Conservation (phyloP, 345 rosid species). For the Aurinia saxatilis region DNA sequence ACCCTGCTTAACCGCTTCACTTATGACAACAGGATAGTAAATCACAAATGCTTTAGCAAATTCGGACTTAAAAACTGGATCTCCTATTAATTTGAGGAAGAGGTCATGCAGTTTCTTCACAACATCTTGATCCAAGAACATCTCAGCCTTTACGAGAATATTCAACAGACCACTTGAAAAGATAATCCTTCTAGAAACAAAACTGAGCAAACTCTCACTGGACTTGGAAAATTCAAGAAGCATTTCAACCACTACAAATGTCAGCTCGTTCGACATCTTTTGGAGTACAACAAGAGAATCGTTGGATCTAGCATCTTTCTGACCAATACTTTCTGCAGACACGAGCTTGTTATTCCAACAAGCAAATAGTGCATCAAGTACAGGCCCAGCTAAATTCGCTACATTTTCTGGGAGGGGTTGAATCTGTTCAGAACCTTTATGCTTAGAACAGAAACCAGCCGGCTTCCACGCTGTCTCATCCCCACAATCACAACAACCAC, state of each 20-base stretch:
- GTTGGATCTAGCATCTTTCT: slow-evolving; percentile 30
- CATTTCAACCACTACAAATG: slow-evolving; percentile 63
- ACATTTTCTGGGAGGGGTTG: slow-evolving; percentile 63
- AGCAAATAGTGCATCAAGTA: slow-evolving; percentile 58
- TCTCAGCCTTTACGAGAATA: slow-evolving; percentile 71
- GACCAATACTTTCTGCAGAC: slow-evolving; percentile 33
- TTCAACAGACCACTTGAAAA: slow-evolving; percentile 53
- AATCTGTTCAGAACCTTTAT: slow-evolving; percentile 91
- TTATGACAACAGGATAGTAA: slow-evolving; percentile 66
- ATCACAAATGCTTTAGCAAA: slow-evolving; percentile 74
- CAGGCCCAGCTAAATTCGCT: slow-evolving; percentile 62
- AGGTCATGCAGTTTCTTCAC: slow-evolving; percentile 60
- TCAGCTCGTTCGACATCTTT: slow-evolving; percentile 58
- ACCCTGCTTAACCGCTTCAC: slow-evolving; percentile 50
- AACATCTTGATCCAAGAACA: slow-evolving; percentile 44
- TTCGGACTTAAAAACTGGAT: slow-evolving; percentile 77
- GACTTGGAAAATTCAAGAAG: slow-evolving; percentile 65
- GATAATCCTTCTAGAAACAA: slow-evolving; percentile 59
- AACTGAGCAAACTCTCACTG: slow-evolving; percentile 92
- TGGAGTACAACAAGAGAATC: slow-evolving; percentile 25
- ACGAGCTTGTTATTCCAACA: slow-evolving; percentile 61
- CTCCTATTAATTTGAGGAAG: slow-evolving; percentile 80
- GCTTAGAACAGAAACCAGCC: slow-evolving; percentile 88
- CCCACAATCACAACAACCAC: slow-evolving; percentile 99
- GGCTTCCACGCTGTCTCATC: slow-evolving; percentile 94